Percentiles rank a stretch among this genome's conserved stretches.
Conservation (phyloP, 176 grass and related monocot species). For the Tillandsia leiboldiana region DNA sequence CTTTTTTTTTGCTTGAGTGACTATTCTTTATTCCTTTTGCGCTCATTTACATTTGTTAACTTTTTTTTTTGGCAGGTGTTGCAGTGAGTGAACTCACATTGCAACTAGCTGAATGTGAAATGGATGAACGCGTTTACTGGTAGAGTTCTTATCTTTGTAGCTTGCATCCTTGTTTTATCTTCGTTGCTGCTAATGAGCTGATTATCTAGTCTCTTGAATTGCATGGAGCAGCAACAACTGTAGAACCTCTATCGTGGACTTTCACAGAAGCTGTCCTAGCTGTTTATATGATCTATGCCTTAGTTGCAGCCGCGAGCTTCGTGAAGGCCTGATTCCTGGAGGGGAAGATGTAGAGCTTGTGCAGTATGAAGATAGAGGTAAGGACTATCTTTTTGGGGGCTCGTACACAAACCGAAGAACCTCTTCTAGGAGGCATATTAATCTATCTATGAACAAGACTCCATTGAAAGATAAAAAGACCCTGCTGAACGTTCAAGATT, state of each 20-base stretch:
- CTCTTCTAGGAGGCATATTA: constrained; percentile 10
- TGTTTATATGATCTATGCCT: constrained; percentile 75
- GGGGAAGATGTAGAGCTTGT: constrained; percentile 24
- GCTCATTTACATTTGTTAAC: constrained; percentile 7
- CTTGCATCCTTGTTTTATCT: not conserved
- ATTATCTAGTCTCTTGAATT: constrained; percentile 3
- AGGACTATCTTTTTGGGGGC: constrained; percentile 33
- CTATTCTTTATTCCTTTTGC: not conserved
- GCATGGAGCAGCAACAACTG: constrained; percentile 40
- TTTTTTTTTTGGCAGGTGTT: constrained; percentile 31
- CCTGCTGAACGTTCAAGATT: constrained; percentile 6
- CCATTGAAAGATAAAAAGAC: not conserved
- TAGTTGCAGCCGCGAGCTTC: constrained; percentile 62
- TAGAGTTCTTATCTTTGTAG: constrained; percentile 18
- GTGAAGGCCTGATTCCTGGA: constrained; percentile 43
- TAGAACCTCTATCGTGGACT: constrained; percentile 76
- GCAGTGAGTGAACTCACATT: constrained; percentile 30
- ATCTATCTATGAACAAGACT: not conserved
- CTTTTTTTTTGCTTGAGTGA: not conserved
- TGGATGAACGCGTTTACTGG: constrained; percentile 59
- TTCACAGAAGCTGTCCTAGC: constrained; percentile 60
- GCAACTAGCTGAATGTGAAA: constrained; percentile 32
- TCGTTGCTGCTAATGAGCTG: not conserved
- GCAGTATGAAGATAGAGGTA: constrained; percentile 20
- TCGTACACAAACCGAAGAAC: not conserved